Evolutionary conservation across 2,329 filamentous ascomycete genomes (phyloP), one percentile per base, ranked within the genome.

Genomic region (Colletotrichum endophyticum): DNA sequence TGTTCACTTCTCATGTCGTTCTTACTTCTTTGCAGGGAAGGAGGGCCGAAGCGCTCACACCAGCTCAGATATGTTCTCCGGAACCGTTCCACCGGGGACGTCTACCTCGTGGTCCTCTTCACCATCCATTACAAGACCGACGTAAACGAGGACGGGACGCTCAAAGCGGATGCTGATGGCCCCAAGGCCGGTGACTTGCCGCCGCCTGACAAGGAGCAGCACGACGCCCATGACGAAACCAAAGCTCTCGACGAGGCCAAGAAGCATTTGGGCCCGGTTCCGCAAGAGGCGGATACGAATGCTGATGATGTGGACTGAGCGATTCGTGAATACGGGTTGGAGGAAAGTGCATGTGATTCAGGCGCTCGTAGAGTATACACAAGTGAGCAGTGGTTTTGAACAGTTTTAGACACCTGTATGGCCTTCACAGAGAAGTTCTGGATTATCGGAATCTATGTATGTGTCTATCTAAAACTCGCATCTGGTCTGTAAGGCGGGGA

Each of bases 51-150:
- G 83, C 95, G 94, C 89, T 94, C 95, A 88, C 95, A 98, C 86
- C 90, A 93, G 80, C 91, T 98, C 86, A 96, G 96, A 90, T 98
- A 99, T 86, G 95, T 98, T 75, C 90, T 99, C 82, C 96, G 96
- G 83, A 95, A 98, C 85, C 92, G 92, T 77, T 85, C 88, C 27
- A 96, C 95, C 0, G 91, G 91, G 64, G 91, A 95, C 39, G 90
- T 95, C 19, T 95, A 98, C 80, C 92, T 98, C 34, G 95, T 96
- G 62, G 88, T 99, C 19, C 85, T 95, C 7, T 96, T 99, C 83
- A 94, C 93, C 22, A 88, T 98, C 6, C 89, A 97, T 76, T 90
- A 93, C 11, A 92, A 91, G 72, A 92, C 95, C 63, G 89, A 94
- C 77, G 86, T 93, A 39, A 89, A 91, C 78, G 90, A 92, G 76